Evolutionary conservation across 495 filamentous ascomycete genomes (phyloP).

Genomic region (Mytilinidion resinicola): DNA sequence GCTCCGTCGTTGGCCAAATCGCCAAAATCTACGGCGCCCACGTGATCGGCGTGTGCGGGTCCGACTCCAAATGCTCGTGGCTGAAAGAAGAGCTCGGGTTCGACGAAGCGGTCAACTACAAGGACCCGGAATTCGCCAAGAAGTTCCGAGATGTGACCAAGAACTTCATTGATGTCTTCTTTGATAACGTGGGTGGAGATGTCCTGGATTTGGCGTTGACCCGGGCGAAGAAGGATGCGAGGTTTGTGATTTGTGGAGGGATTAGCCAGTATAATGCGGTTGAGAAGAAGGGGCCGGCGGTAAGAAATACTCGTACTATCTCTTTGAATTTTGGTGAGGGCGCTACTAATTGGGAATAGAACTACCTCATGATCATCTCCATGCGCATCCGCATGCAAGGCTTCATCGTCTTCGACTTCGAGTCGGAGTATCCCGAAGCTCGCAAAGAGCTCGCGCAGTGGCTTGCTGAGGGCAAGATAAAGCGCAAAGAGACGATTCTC

Average conservation of each 20-base stretch:
- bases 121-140: slow-evolving; percentile 25
- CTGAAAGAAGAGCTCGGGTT: slow-evolving; percentile 30
- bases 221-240: slow-evolving; percentile 37
- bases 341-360: slow-evolving; percentile 16
- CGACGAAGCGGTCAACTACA: slow-evolving; percentile 36
- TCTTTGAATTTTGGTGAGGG: neutral
- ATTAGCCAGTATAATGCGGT: neutral
- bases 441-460: slow-evolving; percentile 44
- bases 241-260: slow-evolving; percentile 47
- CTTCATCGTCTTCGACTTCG: slow-evolving; percentile 52
- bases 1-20: slow-evolving; percentile 63
- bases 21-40: slow-evolving; percentile 55
- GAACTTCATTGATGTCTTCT: slow-evolving; percentile 52
- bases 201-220: slow-evolving; percentile 46
- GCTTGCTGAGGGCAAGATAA: slow-evolving; percentile 50
- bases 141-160: slow-evolving; percentile 34
- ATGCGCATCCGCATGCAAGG: slow-evolving; percentile 48
- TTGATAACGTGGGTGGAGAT: slow-evolving; percentile 53
- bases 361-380: slow-evolving; percentile 46
- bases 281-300: neutral
- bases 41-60: slow-evolving; percentile 50
- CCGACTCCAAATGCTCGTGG: slow-evolving; percentile 35
- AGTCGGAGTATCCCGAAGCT: slow-evolving; percentile 41
- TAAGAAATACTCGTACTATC: neutral
- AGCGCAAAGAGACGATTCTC: slow-evolving; percentile 51